phyloP scores from a whole-genome alignment of 2,329 filamentous ascomycete genomes.

The Botryosphaeria agaves region DNA sequence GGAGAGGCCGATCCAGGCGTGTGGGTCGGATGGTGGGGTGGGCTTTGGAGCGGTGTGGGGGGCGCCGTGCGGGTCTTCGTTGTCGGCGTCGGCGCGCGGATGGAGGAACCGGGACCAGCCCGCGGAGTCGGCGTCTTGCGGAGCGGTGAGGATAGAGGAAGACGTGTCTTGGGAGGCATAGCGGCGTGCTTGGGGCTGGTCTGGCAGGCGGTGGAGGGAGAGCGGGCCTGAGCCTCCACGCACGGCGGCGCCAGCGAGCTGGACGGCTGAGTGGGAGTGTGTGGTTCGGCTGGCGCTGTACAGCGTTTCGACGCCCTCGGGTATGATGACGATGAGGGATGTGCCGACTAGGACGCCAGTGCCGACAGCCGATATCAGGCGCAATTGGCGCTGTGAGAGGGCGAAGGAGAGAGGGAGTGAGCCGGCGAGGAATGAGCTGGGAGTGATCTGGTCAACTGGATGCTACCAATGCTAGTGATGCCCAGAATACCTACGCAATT shows the following conservation, averaged over 20 bases:
- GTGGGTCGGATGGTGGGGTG: conserved; percentile 25
- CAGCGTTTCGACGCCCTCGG: conserved; percentile 85
- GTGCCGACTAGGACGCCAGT: conserved; percentile 91
- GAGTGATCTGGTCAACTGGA: conserved; percentile 6
- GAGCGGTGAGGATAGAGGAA: no score
- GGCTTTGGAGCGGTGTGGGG: not conserved
- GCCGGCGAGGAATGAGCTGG: conserved; percentile 83
- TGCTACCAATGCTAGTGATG: conserved; percentile 1
- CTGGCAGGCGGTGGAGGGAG: conserved; percentile 3
- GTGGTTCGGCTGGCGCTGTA: conserved; percentile 34
- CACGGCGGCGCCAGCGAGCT: no score
- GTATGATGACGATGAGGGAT: conserved; percentile 91
- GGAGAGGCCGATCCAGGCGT: conserved; percentile 73
- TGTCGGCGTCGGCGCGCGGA: no score
- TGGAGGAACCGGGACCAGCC: no score
- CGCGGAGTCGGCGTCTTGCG: not conserved
- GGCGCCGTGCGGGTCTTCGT: conserved; percentile 1
- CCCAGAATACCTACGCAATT: conserved; percentile 32
- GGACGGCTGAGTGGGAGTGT: not conserved
- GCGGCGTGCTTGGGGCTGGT: not conserved
- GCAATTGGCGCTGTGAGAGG: conserved; percentile 70
- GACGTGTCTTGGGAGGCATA: no score
- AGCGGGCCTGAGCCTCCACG: no score
- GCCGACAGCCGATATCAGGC: conserved; percentile 79
- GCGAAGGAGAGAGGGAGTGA: conserved; percentile 78